A percentile compares a stretch with the other conserved stretches of the same genome.
Evolutionary conservation across 371 early-diverging fungal species (phyloP).

Genomic region (Rhizopus arrhizus): DNA sequence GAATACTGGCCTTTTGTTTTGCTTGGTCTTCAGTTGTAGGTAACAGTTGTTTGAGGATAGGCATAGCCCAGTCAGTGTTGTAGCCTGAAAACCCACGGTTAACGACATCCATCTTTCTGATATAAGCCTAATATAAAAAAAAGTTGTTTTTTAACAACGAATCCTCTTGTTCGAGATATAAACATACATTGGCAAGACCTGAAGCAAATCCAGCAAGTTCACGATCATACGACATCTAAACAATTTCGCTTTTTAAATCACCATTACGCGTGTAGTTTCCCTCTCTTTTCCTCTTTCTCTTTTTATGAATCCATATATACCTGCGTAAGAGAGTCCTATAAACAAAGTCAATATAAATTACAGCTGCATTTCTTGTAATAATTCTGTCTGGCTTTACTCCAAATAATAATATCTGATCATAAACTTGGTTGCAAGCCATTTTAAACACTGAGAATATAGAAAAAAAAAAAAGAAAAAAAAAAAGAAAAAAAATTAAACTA

Average conservation of each 20-base stretch:
- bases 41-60: constrained; percentile 62
- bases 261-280: too few relatives aligned
- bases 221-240: constrained; percentile 66
- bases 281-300: background rate
- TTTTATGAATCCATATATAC: constrained; percentile 25
- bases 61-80: constrained; percentile 71
- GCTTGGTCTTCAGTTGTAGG: constrained; percentile 41
- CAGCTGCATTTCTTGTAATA: too few relatives aligned
- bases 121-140: constrained; percentile 48
- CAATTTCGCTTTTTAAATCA: too few relatives aligned
- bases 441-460: too few relatives aligned
- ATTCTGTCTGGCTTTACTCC: too few relatives aligned
- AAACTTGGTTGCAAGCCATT: too few relatives aligned
- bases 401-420: too few relatives aligned
- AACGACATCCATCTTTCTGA: constrained; percentile 75
- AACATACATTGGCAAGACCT: constrained; percentile 56
- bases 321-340: constrained; percentile 66
- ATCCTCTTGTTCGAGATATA: background rate
- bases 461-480: too few relatives aligned
- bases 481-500: too few relatives aligned
- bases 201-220: constrained; percentile 70
- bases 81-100: constrained; percentile 84
- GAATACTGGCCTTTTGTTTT: constrained; percentile 38
- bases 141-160: background rate
- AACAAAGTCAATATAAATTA: background rate